Evolutionary conservation across 257 asterid genomes (phyloP).

Genomic region (Capsicum pubescens): DNA sequence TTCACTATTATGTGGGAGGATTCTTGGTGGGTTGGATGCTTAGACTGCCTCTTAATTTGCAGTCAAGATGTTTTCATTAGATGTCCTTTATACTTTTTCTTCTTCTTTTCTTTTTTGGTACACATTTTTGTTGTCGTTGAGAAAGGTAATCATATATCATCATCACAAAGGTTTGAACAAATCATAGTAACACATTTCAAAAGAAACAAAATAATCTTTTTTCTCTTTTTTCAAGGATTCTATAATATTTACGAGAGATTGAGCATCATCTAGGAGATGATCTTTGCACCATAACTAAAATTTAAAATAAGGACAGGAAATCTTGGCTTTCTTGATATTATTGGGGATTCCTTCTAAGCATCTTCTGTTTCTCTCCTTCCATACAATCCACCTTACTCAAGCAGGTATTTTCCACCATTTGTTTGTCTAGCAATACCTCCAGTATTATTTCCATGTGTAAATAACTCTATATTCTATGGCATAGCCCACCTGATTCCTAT

Average conservation of each 20-base stretch:
- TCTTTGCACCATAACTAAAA: not conserved
- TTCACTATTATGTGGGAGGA: not conserved
- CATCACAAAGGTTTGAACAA: not conserved
- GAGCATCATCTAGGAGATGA: not conserved
- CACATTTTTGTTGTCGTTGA: not conserved
- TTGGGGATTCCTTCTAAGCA: not conserved
- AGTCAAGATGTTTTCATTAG: not conserved
- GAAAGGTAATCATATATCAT: not conserved
- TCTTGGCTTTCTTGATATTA: not conserved
- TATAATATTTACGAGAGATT: not conserved
- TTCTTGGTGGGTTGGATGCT: not conserved
- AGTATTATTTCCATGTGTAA: not conserved
- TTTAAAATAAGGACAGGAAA: not conserved
- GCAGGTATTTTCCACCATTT: not conserved
- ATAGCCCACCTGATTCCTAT: not conserved
- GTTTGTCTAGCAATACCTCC: not conserved
- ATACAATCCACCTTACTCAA: not conserved
- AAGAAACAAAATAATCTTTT: constrained; percentile 1
- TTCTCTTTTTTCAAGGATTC: not conserved
- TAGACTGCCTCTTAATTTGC: not conserved
- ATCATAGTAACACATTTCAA: not conserved
- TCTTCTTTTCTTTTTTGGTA: not conserved
- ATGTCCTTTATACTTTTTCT: not conserved
- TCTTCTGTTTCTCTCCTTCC: constrained; percentile 5
- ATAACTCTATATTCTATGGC: not conserved